phyloP scores from a whole-genome alignment of 2,329 filamentous ascomycete genomes.

The Dactylellina leptospora region DNA sequence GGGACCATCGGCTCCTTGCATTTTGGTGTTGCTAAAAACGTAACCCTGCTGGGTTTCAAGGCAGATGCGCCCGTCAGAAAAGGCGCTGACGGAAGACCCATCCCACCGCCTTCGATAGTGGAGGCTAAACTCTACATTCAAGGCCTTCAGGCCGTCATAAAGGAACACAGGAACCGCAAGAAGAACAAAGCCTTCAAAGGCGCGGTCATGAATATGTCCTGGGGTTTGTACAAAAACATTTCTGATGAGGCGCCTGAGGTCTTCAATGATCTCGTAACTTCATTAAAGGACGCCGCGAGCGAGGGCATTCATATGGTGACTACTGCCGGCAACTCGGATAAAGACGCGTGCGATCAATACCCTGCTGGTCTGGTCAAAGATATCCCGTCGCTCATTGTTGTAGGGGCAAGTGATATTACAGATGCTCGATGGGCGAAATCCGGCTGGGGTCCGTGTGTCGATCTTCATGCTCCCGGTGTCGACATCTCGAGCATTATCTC shows the following conservation, averaged over 20 bases:
- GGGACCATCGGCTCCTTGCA: constrained; percentile 63
- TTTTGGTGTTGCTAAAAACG: constrained; percentile 64
- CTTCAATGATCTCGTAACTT: constrained; percentile 63
- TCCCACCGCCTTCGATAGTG: not conserved
- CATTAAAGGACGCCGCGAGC: constrained; percentile 63
- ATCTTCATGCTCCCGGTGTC: constrained; percentile 67
- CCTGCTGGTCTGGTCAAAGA: constrained; percentile 61
- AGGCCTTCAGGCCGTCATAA: constrained; percentile 1
- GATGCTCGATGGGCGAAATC: constrained; percentile 61
- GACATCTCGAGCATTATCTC: constrained; percentile 8
- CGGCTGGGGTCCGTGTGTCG: constrained; percentile 65
- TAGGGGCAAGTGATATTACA: constrained; percentile 59
- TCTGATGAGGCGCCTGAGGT: not conserved
- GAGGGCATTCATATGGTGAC: constrained; percentile 61
- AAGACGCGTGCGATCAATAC: constrained; percentile 54
- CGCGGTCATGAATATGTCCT: constrained; percentile 60
- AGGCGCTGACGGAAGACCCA: not conserved
- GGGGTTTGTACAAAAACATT: no score
- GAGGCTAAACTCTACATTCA: no score
- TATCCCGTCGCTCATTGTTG: constrained; percentile 61
- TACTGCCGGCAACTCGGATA: constrained; percentile 61
- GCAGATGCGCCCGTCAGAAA: constrained; percentile 56
- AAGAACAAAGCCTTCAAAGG: constrained; percentile 57
- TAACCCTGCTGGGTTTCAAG: constrained; percentile 63
- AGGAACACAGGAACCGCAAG: constrained; percentile 60